Base-by-base conservation (phyloP, 2,329 filamentous ascomycete genomes). In the Aspergillus sp. region DNA sequence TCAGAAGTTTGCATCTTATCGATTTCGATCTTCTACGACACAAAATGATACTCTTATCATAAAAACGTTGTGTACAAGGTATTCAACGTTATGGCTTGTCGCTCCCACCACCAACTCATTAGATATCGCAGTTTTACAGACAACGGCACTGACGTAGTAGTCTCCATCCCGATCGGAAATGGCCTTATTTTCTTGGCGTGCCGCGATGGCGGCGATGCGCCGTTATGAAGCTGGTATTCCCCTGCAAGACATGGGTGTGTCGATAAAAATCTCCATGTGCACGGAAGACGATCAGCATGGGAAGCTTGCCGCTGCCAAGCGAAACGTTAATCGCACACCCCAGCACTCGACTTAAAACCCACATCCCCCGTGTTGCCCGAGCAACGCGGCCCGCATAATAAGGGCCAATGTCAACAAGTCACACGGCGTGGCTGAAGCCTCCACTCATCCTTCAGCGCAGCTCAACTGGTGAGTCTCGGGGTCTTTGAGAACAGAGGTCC, bases 361-460 rank as follows among this genome's bases (percentile, higher is more conserved):
- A 72, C 70, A 49, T 3, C 28, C 51, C 54, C 46, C 38, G 30
- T 50, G 74, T 76, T 76, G 74, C 73, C 68, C 65, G 53, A 69
- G 74, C 74, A 76, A 76, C 74, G 62, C 60, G 49, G 50, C 60
- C 60, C 60, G 65, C 70, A 71, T 66, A 71, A 72, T 69, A 70
- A 63, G 55, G 56, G n/a, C 46, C 55, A 55, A 48, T 67, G 64
- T 68, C 69, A 72, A 72, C 69, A 71, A 56, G 55, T 57, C 56
- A 60, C 64, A 52, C 63, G 67, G 54, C 43, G 63, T 54, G 58
- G 57, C 61, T 54, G 56, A 58, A 63, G 57, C 55, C 57, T 58
- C 48, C 59, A 62, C 64, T 62, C 61, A 48, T 53, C 55, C 54
- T 31, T 59, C 61, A 64, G 56, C 34, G 56, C 57, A 57, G 50